Evolutionary conservation across 345 rosid species (phyloP).

Genomic region (Anacardium occidentale): DNA sequence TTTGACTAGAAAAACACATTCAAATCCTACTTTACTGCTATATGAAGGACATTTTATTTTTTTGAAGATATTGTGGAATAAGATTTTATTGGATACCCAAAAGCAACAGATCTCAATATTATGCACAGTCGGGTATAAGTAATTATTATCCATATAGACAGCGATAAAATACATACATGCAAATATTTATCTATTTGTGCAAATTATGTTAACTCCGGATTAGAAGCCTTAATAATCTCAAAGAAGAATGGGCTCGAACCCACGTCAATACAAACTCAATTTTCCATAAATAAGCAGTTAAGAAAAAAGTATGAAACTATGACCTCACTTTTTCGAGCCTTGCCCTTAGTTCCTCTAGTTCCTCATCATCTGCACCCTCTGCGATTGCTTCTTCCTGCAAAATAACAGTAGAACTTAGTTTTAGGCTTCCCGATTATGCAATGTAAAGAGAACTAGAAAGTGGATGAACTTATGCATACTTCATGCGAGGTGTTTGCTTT

Average conservation of each 20-base stretch:
- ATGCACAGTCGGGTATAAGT: too few relatives aligned
- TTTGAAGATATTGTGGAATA: too few relatives aligned
- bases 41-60: too few relatives aligned
- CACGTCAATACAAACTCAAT: not conserved
- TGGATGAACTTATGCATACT: slow-evolving; percentile 12
- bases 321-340: slow-evolving; percentile 45
- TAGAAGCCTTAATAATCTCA: too few relatives aligned
- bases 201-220: too few relatives aligned
- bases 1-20: too few relatives aligned
- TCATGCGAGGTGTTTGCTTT: slow-evolving; percentile 30
- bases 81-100: too few relatives aligned
- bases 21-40: too few relatives aligned
- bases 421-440: not conserved
- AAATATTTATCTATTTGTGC: too few relatives aligned
- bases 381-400: slow-evolving; percentile 40
- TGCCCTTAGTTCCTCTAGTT: slow-evolving; percentile 44
- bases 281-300: not conserved
- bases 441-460: not conserved
- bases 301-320: slow-evolving; percentile 6
- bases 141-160: too few relatives aligned
- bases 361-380: slow-evolving; percentile 48
- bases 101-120: too few relatives aligned
- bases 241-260: not conserved
- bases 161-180: too few relatives aligned
- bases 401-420: not conserved